Conservation (phyloP, 106 monocot species). For the Chionographis japonica region DNA sequence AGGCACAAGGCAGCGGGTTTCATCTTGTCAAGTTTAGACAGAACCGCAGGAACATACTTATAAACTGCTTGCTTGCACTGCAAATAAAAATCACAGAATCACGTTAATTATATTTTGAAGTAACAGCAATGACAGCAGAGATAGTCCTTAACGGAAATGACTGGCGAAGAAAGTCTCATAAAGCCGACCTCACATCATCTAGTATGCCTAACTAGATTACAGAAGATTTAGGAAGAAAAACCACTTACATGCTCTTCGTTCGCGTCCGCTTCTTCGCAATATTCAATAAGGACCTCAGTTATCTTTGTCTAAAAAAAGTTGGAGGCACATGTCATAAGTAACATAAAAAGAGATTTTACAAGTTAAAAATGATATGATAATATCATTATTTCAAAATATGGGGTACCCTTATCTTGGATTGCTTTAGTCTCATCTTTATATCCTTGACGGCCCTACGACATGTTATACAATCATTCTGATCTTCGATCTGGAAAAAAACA, state of each 20-base stretch:
- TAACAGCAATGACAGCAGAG: not conserved
- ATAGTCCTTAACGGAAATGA: not conserved
- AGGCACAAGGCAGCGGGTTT: conserved; percentile 21
- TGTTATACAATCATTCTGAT: conserved; percentile 7
- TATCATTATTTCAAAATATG: not conserved
- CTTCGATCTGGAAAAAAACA: not conserved
- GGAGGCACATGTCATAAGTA: too few relatives aligned
- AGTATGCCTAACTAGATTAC: not conserved
- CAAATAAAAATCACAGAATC: not conserved
- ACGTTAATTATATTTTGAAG: too few relatives aligned
- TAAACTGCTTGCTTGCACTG: conserved; percentile 23
- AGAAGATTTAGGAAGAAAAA: not conserved
- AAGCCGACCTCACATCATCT: too few relatives aligned
- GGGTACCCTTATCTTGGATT: conserved; percentile 20
- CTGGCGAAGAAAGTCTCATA: too few relatives aligned
- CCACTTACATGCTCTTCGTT: conserved; percentile 24
- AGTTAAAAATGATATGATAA: not conserved
- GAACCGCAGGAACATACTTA: conserved; percentile 11
- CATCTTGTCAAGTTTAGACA: conserved; percentile 17
- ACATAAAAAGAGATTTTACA: too few relatives aligned
- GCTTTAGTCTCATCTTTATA: conserved; percentile 2
- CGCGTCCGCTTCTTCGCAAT: conserved; percentile 25
- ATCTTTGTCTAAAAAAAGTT: conserved; percentile 15
- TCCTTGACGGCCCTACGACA: conserved; percentile 22
- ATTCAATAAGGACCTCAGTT: conserved; percentile 19